Conservation (phyloP, 768 basidiomycete genomes). For the Dictyophora rubrovolvata region DNA sequence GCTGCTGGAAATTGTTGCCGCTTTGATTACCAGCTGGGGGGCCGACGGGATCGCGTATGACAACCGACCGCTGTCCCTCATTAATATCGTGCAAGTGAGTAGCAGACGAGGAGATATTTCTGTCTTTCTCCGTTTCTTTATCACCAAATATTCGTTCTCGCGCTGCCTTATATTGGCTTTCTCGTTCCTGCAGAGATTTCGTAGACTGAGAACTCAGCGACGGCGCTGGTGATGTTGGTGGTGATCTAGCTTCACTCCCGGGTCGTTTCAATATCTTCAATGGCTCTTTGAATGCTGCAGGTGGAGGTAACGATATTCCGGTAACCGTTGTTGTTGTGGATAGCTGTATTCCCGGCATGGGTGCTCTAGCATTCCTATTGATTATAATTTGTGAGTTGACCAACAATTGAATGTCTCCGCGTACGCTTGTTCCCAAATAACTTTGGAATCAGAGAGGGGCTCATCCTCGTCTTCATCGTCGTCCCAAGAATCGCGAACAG, state of each 20-base stretch:
- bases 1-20: not conserved
- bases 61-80: not conserved
- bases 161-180: slow-evolving; percentile 64
- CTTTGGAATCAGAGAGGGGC: slow-evolving; percentile 28
- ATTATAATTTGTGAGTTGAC: slow-evolving; percentile 22
- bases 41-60: slow-evolving; percentile 6
- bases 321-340: slow-evolving; percentile 24
- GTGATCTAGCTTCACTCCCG: slow-evolving; percentile 20
- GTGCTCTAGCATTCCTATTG: slow-evolving; percentile 38
- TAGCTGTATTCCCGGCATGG: slow-evolving; percentile 51
- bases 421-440: slow-evolving; percentile 65
- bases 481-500: slow-evolving; percentile 50
- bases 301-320: slow-evolving; percentile 37
- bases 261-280: slow-evolving; percentile 70
- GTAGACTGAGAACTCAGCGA: slow-evolving; percentile 19
- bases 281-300: slow-evolving; percentile 48
- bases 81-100: not conserved
- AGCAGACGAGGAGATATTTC: not conserved
- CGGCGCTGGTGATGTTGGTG: slow-evolving; percentile 13
- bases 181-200: slow-evolving; percentile 47
- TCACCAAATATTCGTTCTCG: slow-evolving; percentile 55
- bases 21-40: not conserved
- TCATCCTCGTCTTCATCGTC: slow-evolving; percentile 39
- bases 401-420: slow-evolving; percentile 19
- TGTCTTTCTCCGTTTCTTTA: not conserved